Evolutionary conservation across 108 stramenopile species (phyloP), one percentile per base, ranked within the genome.

Genomic region (Skeletonema grethae): DNA sequence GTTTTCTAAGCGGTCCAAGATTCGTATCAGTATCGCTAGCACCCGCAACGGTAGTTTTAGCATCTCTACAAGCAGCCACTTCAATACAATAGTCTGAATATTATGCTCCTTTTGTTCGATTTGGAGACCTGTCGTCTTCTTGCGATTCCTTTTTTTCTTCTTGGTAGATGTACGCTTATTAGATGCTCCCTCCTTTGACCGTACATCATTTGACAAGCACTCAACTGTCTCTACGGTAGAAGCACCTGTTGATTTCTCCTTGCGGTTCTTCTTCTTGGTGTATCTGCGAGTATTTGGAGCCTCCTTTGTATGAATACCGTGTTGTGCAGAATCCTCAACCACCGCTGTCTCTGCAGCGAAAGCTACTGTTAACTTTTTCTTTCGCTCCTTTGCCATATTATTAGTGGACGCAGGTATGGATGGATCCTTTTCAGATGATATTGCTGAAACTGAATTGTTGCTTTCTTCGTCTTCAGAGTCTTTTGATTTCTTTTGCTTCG

Each of bases 21-120:
- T 20, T 36, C n/a, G 43, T 30, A 79, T 59, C 58, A 79, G 2
- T 16, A 63, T 61, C 4, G 61, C 61, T 22, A 79, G 29, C 46
- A 79, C 55, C 7, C 71, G 60, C 16, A 79, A 60, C 13, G 78
- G 78, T 10, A 79, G 56, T 65, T 79, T 72, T 7, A 79, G 18
- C 35, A 72, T 70, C 56, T 79, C 78, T 43, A 79, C 28, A 18
- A 67, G 22, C n/a, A 72, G 25, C 10, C 48, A 29, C 34, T 65
- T 73, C 53, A 73, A 29, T 32, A 73, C n/a, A 57, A 56, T 43
- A 8, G 32, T 35, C 16, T 12, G 16, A 43, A 48, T 56, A 6
- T 12, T 22, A 0, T 20, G 22, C 30, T 64, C 41, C 15, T 72
- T 24, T 9, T 38, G 63, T 28, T 36, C 15, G 41, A 30, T 53